Evolutionary conservation across 352 stramenopile genomes (phyloP).

Genomic region (Phytophthora tubulina): DNA sequence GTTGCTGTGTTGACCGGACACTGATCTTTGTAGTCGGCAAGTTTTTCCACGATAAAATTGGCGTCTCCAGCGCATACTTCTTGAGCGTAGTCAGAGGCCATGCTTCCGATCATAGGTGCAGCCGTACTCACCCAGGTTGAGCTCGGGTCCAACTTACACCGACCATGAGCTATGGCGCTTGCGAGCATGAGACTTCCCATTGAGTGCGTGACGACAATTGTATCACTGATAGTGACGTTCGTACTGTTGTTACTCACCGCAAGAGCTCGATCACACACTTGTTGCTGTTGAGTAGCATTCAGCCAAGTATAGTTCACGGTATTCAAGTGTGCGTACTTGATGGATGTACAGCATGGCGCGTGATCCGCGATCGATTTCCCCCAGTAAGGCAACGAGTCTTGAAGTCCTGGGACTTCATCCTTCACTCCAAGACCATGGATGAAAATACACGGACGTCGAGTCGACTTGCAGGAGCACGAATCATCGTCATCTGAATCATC

Average conservation of each 20-base stretch:
- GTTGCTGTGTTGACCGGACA: conserved; percentile 22
- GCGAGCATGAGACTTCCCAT: conserved; percentile 37
- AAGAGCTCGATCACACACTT: conserved; percentile 27
- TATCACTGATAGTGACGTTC: conserved; percentile 19
- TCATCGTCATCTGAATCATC: conserved; percentile 13
- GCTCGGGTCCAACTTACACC: conserved; percentile 27
- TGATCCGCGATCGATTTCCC: conserved; percentile 23
- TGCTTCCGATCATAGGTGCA: conserved; percentile 36
- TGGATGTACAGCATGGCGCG: conserved; percentile 27
- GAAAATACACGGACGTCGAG: conserved; percentile 32
- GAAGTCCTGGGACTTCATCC: conserved; percentile 6
- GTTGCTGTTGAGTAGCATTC: conserved; percentile 28
- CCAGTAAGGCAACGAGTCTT: conserved; percentile 33
- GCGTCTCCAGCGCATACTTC: conserved; percentile 21
- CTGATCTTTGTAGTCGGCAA: conserved; percentile 19
- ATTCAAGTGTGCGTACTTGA: conserved; percentile 33
- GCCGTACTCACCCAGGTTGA: conserved; percentile 43
- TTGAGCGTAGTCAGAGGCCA: conserved; percentile 30
- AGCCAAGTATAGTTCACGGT: conserved; percentile 33
- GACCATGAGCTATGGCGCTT: conserved; percentile 29
- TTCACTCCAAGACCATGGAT: conserved; percentile 32
- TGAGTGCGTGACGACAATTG: conserved; percentile 34
- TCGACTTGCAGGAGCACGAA: conserved; percentile 29
- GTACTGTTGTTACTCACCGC: conserved; percentile 29
- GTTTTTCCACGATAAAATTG: conserved; percentile 14